Conservation (phyloP, 1,284 basidiomycete genomes). For the Hypsizygus ulmarius region DNA sequence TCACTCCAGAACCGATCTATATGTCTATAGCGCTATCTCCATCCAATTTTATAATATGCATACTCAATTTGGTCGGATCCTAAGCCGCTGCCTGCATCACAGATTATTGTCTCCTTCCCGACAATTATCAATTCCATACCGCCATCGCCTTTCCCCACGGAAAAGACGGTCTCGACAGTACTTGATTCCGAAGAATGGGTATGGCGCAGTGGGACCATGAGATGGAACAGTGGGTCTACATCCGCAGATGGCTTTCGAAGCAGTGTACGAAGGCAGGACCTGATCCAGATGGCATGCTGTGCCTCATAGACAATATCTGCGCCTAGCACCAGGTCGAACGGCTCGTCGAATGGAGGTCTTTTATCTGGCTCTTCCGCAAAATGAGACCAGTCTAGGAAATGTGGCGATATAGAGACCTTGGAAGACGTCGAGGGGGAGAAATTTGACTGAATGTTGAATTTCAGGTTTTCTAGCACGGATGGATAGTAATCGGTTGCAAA, state of each 20-base stretch:
- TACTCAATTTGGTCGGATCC: constrained; percentile 54
- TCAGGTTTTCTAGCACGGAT: constrained; percentile 72
- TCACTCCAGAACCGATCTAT: constrained; percentile 1
- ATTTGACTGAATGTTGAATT: constrained; percentile 64
- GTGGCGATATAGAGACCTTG: constrained; percentile 14
- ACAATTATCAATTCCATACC: constrained; percentile 40
- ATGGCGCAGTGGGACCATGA: constrained; percentile 69
- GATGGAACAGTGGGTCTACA: constrained; percentile 51
- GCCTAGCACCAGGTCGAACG: constrained; percentile 70
- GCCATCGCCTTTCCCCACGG: constrained; percentile 7
- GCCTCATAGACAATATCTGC: constrained; percentile 78
- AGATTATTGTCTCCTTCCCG: constrained; percentile 51
- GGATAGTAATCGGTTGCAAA: constrained; percentile 82
- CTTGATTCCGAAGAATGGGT: constrained; percentile 62
- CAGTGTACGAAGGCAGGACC: constrained; percentile 49
- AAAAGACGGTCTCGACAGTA: constrained; percentile 58
- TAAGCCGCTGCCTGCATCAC: constrained; percentile 44
- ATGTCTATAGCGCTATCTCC: constrained; percentile 32
- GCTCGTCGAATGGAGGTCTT: constrained; percentile 27
- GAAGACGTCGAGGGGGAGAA: constrained; percentile 26
- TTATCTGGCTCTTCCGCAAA: constrained; percentile 32
- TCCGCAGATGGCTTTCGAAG: constrained; percentile 43
- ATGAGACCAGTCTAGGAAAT: constrained; percentile 65
- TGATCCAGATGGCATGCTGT: constrained; percentile 67
- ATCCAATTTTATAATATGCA: constrained; percentile 64